Percentiles rank a stretch among this genome's conserved stretches.
These are phyloP conservation scores for Colletotrichum neosansevieriae DNA, from an alignment of 2,329 filamentous ascomycete species.

Conservation along the genomic window DNA sequence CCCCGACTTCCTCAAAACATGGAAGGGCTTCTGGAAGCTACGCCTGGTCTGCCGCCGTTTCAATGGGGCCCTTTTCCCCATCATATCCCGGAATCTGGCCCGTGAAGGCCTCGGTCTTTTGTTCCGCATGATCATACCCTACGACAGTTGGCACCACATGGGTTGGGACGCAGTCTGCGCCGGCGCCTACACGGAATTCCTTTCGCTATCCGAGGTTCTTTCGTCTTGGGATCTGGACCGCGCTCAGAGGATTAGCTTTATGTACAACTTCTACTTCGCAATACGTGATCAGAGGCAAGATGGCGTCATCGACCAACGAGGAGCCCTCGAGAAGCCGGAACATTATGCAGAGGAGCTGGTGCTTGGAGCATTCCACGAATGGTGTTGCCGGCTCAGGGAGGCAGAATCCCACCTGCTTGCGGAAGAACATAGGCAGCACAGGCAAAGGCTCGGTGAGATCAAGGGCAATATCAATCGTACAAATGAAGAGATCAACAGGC, in stretches of 20 bases:
- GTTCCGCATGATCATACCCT: neutral
- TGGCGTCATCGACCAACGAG: too few species aligned
- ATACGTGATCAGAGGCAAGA: too few species aligned
- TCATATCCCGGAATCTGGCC: neutral
- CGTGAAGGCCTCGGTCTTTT: neutral
- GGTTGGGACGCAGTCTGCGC: neutral
- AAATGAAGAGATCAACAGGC: too few species aligned
- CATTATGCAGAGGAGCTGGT: too few species aligned
- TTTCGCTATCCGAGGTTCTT: neutral
- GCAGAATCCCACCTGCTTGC: too few species aligned
- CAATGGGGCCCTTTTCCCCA: neutral
- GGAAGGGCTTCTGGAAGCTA: neutral
- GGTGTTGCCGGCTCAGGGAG: too few species aligned
- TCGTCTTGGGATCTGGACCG: neutral
- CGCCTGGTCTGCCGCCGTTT: conserved; percentile 6
- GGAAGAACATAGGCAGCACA: too few species aligned
- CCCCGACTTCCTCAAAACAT: neutral
- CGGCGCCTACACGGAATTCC: neutral
- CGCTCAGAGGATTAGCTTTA: neutral
- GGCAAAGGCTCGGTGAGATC: too few species aligned
- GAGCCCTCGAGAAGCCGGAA: too few species aligned
- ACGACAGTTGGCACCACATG: neutral
- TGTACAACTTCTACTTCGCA: too few species aligned
- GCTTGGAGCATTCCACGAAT: too few species aligned
- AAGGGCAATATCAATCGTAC: too few species aligned